Percentiles rank a stretch among this genome's conserved stretches.
Evolutionary conservation across 768 basidiomycete genomes (phyloP).

Genomic region (Cystofilobasidium capitatum): DNA sequence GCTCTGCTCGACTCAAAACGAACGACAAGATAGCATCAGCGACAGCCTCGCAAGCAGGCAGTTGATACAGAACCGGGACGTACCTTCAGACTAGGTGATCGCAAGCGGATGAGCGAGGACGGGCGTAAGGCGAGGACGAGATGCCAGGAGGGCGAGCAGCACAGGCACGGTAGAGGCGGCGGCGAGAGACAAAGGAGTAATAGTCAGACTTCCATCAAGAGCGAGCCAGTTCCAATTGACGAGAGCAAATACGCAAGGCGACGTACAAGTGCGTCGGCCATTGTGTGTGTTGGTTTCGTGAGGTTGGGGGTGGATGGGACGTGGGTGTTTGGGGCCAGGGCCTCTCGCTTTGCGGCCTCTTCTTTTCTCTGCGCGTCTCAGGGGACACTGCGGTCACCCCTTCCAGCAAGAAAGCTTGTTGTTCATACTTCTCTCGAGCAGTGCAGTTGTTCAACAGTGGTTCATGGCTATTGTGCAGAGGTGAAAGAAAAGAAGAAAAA

Average conservation of each 20-base stretch:
- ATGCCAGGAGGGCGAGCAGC: neutral
- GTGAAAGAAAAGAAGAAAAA: too few species aligned
- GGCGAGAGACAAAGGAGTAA: neutral
- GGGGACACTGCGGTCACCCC: too few species aligned
- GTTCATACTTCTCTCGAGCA: too few species aligned
- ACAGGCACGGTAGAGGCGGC: neutral
- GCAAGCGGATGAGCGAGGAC: too few species aligned
- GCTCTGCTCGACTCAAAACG: neutral
- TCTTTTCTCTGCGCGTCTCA: too few species aligned
- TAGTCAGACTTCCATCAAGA: neutral
- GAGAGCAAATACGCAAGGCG: neutral
- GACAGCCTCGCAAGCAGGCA: neutral
- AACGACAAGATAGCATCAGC: neutral
- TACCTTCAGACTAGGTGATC: neutral
- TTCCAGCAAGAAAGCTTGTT: too few species aligned
- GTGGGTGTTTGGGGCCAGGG: neutral
- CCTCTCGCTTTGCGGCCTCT: neutral
- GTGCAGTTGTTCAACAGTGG: too few species aligned
- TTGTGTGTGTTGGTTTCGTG: neutral
- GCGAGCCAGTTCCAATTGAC: neutral
- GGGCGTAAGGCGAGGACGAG: neutral
- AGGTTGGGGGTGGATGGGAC: neutral
- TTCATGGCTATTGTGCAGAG: too few species aligned
- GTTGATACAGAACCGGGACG: neutral
- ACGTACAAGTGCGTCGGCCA: slow-evolving; percentile 9